A percentile compares a stretch with the other conserved stretches of the same genome.
Evolutionary conservation across 352 stramenopile genomes (phyloP).

Genomic region (Phytophthora niederhauseri): DNA sequence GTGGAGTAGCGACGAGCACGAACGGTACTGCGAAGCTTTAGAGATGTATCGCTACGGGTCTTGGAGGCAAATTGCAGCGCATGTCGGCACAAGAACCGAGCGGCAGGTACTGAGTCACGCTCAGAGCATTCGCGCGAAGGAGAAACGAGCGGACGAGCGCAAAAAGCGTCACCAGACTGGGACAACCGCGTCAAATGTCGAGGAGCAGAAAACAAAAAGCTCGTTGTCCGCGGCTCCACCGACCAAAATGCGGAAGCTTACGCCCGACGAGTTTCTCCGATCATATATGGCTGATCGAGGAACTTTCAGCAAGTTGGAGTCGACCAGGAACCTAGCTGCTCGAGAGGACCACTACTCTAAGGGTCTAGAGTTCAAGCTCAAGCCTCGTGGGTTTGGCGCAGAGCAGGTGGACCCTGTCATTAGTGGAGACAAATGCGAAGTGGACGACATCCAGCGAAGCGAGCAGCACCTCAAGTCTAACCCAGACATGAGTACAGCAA

Average conservation of each 20-base stretch:
- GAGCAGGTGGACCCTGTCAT: not conserved
- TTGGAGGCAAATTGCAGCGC: conserved; percentile 20
- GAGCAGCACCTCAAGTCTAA: not conserved
- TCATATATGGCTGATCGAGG: conserved; percentile 2
- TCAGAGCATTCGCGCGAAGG: conserved; percentile 13
- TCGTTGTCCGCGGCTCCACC: not conserved
- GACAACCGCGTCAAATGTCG: not conserved
- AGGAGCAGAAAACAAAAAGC: too few species aligned
- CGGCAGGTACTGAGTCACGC: conserved; percentile 18
- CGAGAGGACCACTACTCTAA: not conserved
- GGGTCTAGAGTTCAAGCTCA: not conserved
- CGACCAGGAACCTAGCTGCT: not conserved
- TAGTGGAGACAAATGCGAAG: not conserved
- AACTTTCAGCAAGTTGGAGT: not conserved
- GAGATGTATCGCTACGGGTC: conserved; percentile 15
- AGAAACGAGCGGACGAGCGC: conserved; percentile 12
- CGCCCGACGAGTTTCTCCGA: conserved; percentile 13
- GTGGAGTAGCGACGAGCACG: conserved; percentile 22
- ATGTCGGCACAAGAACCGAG: conserved; percentile 21
- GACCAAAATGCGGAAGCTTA: not conserved
- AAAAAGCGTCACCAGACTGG: not conserved
- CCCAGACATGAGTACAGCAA: not conserved
- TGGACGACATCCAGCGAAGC: not conserved
- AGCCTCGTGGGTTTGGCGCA: not conserved
- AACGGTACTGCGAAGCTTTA: conserved; percentile 17